Evolutionary conservation across 2,329 filamentous ascomycete species (phyloP).

Genomic region (Elsinoe fawcettii): DNA sequence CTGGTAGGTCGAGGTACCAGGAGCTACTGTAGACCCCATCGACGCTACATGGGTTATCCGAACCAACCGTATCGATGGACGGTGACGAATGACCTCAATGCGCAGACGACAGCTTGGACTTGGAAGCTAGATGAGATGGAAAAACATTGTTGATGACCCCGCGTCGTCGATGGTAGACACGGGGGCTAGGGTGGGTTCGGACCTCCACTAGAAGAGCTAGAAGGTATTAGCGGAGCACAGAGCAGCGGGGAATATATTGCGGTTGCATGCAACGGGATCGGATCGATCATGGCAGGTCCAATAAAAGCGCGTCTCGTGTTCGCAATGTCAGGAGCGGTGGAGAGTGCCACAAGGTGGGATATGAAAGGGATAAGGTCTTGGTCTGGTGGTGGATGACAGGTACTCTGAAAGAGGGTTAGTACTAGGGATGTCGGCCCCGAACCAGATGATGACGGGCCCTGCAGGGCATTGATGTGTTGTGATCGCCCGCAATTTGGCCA

Average conservation of each 20-base stretch:
- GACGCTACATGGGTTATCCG: neutral
- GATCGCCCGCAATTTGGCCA: neutral
- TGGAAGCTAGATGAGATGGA: neutral
- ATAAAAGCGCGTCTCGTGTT: neutral
- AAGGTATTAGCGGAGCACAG: slow-evolving; percentile 6
- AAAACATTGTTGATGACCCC: slow-evolving; percentile 8
- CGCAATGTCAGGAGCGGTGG: neutral
- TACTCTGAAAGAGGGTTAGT: slow-evolving; percentile 2
- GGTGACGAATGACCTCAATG: slow-evolving; percentile 7
- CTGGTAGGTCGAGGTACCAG: neutral
- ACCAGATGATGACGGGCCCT: neutral
- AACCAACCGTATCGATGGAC: neutral
- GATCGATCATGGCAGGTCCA: neutral
- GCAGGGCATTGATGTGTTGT: slow-evolving; percentile 1
- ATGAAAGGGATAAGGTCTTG: slow-evolving; percentile 7
- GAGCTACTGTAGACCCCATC: neutral
- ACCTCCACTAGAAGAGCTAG: slow-evolving; percentile 8
- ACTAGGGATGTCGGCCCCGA: neutral
- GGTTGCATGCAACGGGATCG: neutral
- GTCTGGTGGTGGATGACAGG: neutral
- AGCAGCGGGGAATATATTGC: slow-evolving; percentile 9
- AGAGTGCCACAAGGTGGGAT: neutral
- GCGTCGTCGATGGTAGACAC: slow-evolving; percentile 10
- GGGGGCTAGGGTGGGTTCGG: slow-evolving; percentile 5
- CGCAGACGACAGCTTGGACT: slow-evolving; percentile 8